Base-by-base conservation (phyloP, 1,284 basidiomycete species). In the Pulveroboletus sp. region DNA sequence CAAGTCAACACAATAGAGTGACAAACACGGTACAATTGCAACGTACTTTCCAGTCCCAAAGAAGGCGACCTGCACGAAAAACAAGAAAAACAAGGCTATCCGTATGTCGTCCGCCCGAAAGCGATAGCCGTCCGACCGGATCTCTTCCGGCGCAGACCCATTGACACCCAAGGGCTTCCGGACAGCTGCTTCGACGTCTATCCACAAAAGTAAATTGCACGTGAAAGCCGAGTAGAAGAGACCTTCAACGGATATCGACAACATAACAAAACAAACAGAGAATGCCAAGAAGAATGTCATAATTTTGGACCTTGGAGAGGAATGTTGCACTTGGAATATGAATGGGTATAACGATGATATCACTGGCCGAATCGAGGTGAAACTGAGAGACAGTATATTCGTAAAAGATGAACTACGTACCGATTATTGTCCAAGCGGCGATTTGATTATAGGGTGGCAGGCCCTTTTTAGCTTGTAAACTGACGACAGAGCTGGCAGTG, bases 21-120 rank as follows among this genome's bases (percentile, higher is more conserved):
- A 48, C 25, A 47, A 40, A 49, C 12, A 45, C 38, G 35, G n/a
- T 36, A 49, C 18, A 24, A 4, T 31, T 20, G 52, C 22, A 5
- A 81, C 89, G 70, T 73, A 91, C 90, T 92, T 92, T 74, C 91
- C 91, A 31, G 86, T 92, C 14, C 92, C 93, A 67, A 94, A 94
- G 75, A 95, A 95, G 5, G 87, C 92, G 47, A 92, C 82, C 65
- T 96, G 92, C 5, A 94, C 86, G 65, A 94, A 92, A 71, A 93
- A 91, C 58, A 96, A 74, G 75, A 94, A 95, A 70, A 92, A 91
- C 24, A 94, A 60, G 0, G 89, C 91, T 50, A 92, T 85, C 31
- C 92, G 74, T 14, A 93, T 72, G 62, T 94, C 89, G 40, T 87
- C 85, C 29, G 74, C 69, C 47, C 75, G 77, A 60, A 89, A 85